Evolutionary conservation across 2,329 filamentous ascomycete species (phyloP), one percentile per base, ranked within the genome.

Genomic region (Aspergillus luchuensis): DNA sequence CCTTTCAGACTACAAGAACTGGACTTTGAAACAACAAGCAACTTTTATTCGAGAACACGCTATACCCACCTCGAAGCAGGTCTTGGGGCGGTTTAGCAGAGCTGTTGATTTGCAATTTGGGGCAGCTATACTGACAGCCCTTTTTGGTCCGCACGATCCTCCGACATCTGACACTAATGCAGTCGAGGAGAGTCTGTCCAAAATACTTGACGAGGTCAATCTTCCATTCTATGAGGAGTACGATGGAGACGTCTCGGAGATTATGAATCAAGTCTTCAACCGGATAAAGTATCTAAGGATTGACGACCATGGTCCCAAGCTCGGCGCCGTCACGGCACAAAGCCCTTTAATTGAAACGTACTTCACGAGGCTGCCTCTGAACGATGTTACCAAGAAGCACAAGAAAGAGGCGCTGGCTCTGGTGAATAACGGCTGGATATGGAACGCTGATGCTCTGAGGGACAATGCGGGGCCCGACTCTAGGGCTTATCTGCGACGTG

Each of bases 361-460:
- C 79, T 99, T 99, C 77, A 98, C 95, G 0, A 87, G 94, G 28
- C 82, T 99, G 43, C 91, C 93, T 1, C 74, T 85, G 30, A 97
- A 96, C 69, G 86, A 90, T 10, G 86, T 84, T 10, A 97, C 95
- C 0, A 84, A 87, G 63, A 88, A 91, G 70, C 89, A 96, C 71
- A 88, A 88, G 59, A 83, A 88, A 1, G 89, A 89, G 59, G 89
- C 92, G 47, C 83, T 96, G 49, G 91, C 91, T 2, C 80, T 99
- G 55, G 93, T 89, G 43, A 98, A 98, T 78, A 99, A 99, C 72
- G 95, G 95, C 47, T 99, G 95, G 95, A 93, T 99, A 8, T 99
- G 95, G 95, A 94, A 91, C 60, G 94, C 94, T 5, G 96, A 98
- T 78, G 94, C 95, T 1, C 85, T 98, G 77, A 85, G 91, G 47